These are phyloP conservation scores for Ochetophila trinervis DNA, from an alignment of 306 rosid species.

Conservation along the genomic window DNA sequence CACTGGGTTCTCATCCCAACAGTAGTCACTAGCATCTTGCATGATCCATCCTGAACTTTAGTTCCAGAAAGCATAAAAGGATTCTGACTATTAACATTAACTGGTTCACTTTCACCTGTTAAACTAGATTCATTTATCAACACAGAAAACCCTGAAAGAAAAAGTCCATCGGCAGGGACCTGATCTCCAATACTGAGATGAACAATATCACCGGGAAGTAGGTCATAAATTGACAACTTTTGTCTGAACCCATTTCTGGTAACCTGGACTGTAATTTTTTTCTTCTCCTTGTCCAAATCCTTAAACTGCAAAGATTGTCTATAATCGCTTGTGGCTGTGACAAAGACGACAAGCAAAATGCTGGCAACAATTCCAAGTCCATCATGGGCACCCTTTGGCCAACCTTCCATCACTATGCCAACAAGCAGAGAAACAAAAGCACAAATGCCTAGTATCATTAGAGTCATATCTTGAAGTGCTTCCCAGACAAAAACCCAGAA, in stretches of 20 bases:
- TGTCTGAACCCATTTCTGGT: conserved; percentile 81
- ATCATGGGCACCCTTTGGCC: conserved; percentile 99
- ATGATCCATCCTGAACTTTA: conserved; percentile 95
- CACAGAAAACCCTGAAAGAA: conserved; percentile 79
- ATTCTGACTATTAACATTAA: conserved; percentile 46
- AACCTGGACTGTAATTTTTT: conserved; percentile 77
- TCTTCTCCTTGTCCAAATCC: conserved; percentile 96
- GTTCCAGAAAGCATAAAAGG: conserved; percentile 98
- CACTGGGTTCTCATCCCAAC: conserved; percentile 99
- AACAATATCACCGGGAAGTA: conserved; percentile 94
- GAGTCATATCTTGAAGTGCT: conserved; percentile 97
- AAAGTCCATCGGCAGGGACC: conserved; percentile 97
- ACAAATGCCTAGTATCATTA: conserved; percentile 86
- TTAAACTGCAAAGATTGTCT: conserved; percentile 93
- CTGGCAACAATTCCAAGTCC: conserved; percentile 99
- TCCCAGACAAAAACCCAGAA: conserved; percentile 91
- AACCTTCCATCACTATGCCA: conserved; percentile 85
- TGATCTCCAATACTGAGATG: conserved; percentile 91
- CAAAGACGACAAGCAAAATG: conserved; percentile 92
- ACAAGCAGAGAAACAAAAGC: conserved; percentile 79
- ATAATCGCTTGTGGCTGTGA: conserved; percentile 93
- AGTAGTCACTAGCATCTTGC: conserved; percentile 96
- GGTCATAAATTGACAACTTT: conserved; percentile 84
- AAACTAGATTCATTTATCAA: conserved; percentile 90
- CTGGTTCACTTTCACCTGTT: conserved; percentile 98